Evolutionary conservation across 352 stramenopile genomes (phyloP).

Genomic region (Phytophthora nicotianae): DNA sequence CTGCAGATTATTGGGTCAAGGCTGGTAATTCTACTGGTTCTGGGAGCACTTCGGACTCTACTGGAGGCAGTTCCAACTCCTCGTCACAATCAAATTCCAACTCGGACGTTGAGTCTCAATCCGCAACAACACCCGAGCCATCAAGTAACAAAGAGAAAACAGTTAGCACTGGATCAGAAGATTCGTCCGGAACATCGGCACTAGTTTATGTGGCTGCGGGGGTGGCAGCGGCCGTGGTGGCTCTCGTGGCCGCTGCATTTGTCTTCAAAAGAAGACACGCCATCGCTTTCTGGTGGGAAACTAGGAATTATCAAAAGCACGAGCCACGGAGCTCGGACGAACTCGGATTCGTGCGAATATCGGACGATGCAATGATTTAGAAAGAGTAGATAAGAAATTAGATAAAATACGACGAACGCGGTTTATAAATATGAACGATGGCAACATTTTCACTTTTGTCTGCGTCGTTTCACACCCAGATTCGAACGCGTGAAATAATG

Average conservation of each 20-base stretch:
- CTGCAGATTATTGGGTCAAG: slow-evolving; percentile 33
- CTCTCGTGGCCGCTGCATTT: slow-evolving; percentile 29
- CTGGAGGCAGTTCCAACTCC: background rate
- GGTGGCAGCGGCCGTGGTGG: slow-evolving; percentile 24
- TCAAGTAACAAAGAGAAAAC: slow-evolving; percentile 9
- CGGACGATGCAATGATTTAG: slow-evolving; percentile 31
- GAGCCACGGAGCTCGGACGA: slow-evolving; percentile 33
- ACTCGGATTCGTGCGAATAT: slow-evolving; percentile 34
- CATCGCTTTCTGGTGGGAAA: slow-evolving; percentile 34
- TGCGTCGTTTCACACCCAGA: slow-evolving; percentile 21
- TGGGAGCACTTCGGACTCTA: slow-evolving; percentile 14
- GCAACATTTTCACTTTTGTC: background rate
- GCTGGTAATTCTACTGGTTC: slow-evolving; percentile 4
- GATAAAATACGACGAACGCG: background rate
- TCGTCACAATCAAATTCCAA: slow-evolving; percentile 14
- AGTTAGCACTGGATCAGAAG: slow-evolving; percentile 9
- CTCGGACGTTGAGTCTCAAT: slow-evolving; percentile 16
- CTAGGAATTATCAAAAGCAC: slow-evolving; percentile 15
- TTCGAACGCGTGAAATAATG: slow-evolving; percentile 25
- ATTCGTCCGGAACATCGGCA: slow-evolving; percentile 21
- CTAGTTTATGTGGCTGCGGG: slow-evolving; percentile 23
- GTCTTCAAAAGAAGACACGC: slow-evolving; percentile 23
- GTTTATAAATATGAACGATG: slow-evolving; percentile 17
- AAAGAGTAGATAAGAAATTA: slow-evolving; percentile 11
- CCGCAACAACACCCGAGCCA: slow-evolving; percentile 7